Percentiles rank a stretch among this genome's conserved stretches.
Conservation (phyloP, 179 eudicot species). For the Heliamphora pulchella region DNA sequence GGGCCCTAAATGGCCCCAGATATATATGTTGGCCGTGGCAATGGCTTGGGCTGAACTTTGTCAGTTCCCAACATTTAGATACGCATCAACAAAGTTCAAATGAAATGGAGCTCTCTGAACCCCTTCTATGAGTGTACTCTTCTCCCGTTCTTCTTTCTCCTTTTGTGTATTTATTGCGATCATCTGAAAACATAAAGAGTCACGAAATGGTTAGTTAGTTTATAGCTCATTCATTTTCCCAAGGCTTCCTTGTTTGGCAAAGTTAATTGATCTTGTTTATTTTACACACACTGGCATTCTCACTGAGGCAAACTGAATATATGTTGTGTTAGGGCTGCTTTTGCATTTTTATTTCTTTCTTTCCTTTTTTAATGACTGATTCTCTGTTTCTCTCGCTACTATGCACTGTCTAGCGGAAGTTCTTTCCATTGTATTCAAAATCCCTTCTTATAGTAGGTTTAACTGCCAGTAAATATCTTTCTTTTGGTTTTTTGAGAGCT, state of each 20-base stretch:
- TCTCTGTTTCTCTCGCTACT: not conserved
- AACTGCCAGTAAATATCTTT: not conserved
- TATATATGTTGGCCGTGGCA: constrained; percentile 98
- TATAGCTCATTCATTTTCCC: constrained; percentile 8
- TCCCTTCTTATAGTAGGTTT: not conserved
- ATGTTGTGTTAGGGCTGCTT: not conserved
- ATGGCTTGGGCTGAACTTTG: constrained; percentile 84
- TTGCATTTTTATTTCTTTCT: not conserved
- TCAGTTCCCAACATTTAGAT: constrained; percentile 38
- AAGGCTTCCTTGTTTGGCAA: not conserved
- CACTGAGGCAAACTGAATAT: not conserved
- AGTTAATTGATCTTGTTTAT: not conserved
- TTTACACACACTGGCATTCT: not conserved
- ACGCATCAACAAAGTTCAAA: constrained; percentile 45
- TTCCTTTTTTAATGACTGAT: not conserved
- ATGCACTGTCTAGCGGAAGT: not conserved
- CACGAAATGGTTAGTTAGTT: constrained; percentile 9
- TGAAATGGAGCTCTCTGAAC: constrained; percentile 98
- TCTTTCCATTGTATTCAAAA: not conserved
- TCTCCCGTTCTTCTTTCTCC: not conserved
- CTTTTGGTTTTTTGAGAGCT: no score
- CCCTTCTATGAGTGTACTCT: constrained; percentile 45
- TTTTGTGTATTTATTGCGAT: constrained; percentile 9
- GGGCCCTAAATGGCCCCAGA: constrained; percentile 45
- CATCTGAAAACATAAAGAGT: not conserved